phyloP scores from a whole-genome alignment of 805 yeast genomes.

The Tetrapisispora iriomotensis region DNA sequence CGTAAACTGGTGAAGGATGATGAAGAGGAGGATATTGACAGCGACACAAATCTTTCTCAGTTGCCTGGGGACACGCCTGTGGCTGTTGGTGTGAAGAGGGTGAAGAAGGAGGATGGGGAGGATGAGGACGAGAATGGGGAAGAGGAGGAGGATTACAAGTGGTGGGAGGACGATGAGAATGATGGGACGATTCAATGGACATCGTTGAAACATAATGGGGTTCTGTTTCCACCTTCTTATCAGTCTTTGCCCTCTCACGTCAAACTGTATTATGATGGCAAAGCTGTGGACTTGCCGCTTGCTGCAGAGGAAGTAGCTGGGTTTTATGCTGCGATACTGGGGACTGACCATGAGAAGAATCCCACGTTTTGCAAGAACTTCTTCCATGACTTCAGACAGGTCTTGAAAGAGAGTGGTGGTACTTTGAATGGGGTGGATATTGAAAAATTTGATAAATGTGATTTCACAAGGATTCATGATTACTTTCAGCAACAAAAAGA shows the following conservation, averaged over 20 bases:
- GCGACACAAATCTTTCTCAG: neutral
- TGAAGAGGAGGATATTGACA: neutral
- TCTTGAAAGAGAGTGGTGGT: slow-evolving; percentile 63
- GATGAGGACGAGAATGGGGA: slow-evolving; percentile 29
- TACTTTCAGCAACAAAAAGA: slow-evolving; percentile 62
- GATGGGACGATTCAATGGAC: slow-evolving; percentile 82
- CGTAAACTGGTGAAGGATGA: neutral
- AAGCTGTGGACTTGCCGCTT: slow-evolving; percentile 62
- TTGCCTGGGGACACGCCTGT: no score
- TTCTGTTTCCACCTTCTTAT: slow-evolving; percentile 85
- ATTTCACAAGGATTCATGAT: slow-evolving; percentile 64
- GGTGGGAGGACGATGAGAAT: slow-evolving; percentile 62
- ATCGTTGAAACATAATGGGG: slow-evolving; percentile 80
- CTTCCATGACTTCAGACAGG: slow-evolving; percentile 65
- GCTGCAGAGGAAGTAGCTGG: slow-evolving; percentile 97
- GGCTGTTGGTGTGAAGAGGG: no score
- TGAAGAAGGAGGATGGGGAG: slow-evolving; percentile 4
- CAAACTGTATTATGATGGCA: slow-evolving; percentile 64
- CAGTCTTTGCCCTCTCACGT: slow-evolving; percentile 75
- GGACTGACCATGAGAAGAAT: slow-evolving; percentile 80
- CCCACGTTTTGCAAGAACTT: slow-evolving; percentile 82
- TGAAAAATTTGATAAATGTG: slow-evolving; percentile 56
- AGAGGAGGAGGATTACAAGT: slow-evolving; percentile 67
- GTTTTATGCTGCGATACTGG: slow-evolving; percentile 79
- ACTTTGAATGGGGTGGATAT: slow-evolving; percentile 39